phyloP scores from a whole-genome alignment of 306 rosid genomes.

The Lathyrus oleraceus region DNA sequence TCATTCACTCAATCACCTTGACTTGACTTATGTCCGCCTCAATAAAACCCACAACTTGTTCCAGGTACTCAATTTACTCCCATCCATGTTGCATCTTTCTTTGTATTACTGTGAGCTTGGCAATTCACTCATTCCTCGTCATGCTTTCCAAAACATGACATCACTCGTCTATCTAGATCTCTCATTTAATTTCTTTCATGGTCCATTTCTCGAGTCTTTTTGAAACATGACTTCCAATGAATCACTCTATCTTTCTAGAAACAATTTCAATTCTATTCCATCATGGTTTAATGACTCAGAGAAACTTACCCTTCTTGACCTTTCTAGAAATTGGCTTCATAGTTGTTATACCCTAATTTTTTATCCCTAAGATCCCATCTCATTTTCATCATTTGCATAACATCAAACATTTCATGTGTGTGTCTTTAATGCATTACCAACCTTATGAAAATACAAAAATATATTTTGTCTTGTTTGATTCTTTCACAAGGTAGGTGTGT shows the following conservation, averaged over 20 bases:
- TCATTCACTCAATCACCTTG: constrained; percentile 17
- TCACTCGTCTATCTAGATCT: constrained; percentile 25
- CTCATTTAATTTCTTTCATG: accelerated
- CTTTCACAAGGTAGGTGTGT: too few relatives aligned
- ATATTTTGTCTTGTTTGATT: too few relatives aligned
- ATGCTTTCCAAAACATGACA: constrained; percentile 29
- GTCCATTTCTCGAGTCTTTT: neutral
- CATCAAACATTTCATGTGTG: too few relatives aligned
- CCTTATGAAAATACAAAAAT: too few relatives aligned
- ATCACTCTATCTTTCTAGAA: neutral
- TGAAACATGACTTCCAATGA: neutral
- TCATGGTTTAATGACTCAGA: neutral
- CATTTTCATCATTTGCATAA: too few relatives aligned
- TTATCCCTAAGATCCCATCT: too few relatives aligned
- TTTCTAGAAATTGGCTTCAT: neutral
- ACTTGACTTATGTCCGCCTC: neutral
- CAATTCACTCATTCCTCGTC: neutral
- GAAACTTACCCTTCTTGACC: neutral
- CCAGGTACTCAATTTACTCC: constrained; percentile 28
- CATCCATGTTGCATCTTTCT: constrained; percentile 1
- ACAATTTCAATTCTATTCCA: neutral
- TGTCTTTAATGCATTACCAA: too few relatives aligned
- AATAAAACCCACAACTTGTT: neutral
- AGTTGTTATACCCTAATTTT: too few relatives aligned
- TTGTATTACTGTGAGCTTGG: neutral